phyloP scores from a whole-genome alignment of 2,329 filamentous ascomycete genomes.

The Pleomassaria siparia region DNA sequence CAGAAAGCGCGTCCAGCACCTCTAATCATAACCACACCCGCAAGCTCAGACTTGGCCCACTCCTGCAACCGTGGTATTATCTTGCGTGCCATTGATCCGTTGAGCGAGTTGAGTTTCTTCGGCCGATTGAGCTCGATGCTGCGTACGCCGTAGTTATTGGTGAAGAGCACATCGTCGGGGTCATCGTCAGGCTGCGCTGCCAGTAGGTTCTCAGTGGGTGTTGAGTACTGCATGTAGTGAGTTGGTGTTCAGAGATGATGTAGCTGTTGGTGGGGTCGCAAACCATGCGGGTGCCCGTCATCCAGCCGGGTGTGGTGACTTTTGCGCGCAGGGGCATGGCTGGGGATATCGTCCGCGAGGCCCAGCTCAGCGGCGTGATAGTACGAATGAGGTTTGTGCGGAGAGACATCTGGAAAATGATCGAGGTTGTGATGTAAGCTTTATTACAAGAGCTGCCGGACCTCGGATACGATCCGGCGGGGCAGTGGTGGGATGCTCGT shows the following conservation, averaged over 20 bases:
- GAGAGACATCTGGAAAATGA: slow-evolving; percentile 46
- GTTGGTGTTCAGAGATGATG: neutral
- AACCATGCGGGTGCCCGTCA: slow-evolving; percentile 58
- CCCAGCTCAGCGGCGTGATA: slow-evolving; percentile 44
- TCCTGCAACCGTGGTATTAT: slow-evolving; percentile 86
- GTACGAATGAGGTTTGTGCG: slow-evolving; percentile 43
- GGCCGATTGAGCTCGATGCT: slow-evolving; percentile 94
- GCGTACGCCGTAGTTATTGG: slow-evolving; percentile 82
- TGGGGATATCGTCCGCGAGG: slow-evolving; percentile 33
- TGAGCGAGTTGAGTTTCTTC: slow-evolving; percentile 86
- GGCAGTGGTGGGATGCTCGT: neutral
- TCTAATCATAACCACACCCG: slow-evolving; percentile 90
- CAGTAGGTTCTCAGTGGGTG: slow-evolving; percentile 34
- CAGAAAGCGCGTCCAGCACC: slow-evolving; percentile 87
- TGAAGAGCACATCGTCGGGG: slow-evolving; percentile 89
- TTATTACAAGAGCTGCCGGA: slow-evolving; percentile 31
- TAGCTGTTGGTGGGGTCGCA: slow-evolving; percentile 18
- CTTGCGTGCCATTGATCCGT: slow-evolving; percentile 92
- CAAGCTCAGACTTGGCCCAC: slow-evolving; percentile 93
- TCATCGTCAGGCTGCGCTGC: slow-evolving; percentile 69
- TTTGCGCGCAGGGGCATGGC: slow-evolving; percentile 81
- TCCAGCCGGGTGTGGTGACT: slow-evolving; percentile 61
- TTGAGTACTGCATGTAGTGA: slow-evolving; percentile 37
- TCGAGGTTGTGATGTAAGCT: slow-evolving; percentile 28
- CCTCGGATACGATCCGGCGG: slow-evolving; percentile 43